phyloP scores from a whole-genome alignment of 2,329 filamentous ascomycete species.

The Fusarium sp. region DNA sequence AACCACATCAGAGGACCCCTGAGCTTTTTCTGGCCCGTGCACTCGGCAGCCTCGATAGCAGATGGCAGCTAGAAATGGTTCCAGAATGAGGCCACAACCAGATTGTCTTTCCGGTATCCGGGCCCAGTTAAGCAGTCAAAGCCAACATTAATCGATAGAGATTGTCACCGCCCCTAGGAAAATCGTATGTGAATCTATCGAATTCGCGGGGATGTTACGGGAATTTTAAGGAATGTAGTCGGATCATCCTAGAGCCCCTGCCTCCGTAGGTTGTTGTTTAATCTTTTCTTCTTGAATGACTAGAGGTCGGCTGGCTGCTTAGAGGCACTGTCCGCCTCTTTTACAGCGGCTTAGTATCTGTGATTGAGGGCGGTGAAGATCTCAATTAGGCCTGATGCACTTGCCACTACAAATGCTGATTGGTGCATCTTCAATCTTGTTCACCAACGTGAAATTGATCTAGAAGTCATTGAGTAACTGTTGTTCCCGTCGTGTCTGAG shows the following conservation, averaged over 20 bases:
- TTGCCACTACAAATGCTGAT: slow-evolving; percentile 7
- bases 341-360: background rate
- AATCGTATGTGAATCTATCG: slow-evolving; percentile 33
- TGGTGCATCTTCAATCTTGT: background rate
- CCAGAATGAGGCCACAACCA: slow-evolving; percentile 54
- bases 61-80: slow-evolving; percentile 44
- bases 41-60: slow-evolving; percentile 30
- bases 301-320: slow-evolving; percentile 9
- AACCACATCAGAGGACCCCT: slow-evolving; percentile 38
- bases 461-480: slow-evolving; percentile 16
- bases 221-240: slow-evolving; percentile 42
- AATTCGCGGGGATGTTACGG: slow-evolving; percentile 38
- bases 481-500: slow-evolving; percentile 4
- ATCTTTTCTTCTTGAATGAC: slow-evolving; percentile 14
- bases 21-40: slow-evolving; percentile 28
- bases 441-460: slow-evolving; percentile 26
- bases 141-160: slow-evolving; percentile 11
- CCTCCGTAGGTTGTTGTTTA: background rate
- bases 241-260: slow-evolving; percentile 35
- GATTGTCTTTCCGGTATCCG: slow-evolving; percentile 51
- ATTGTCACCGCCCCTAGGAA: slow-evolving; percentile 35
- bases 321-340: slow-evolving; percentile 11
- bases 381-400: slow-evolving; percentile 23
- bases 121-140: slow-evolving; percentile 39
- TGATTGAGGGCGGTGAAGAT: slow-evolving; percentile 41